Evolutionary conservation across 202 grass and related monocot species (phyloP).

Genomic region (Panicum hallii): DNA sequence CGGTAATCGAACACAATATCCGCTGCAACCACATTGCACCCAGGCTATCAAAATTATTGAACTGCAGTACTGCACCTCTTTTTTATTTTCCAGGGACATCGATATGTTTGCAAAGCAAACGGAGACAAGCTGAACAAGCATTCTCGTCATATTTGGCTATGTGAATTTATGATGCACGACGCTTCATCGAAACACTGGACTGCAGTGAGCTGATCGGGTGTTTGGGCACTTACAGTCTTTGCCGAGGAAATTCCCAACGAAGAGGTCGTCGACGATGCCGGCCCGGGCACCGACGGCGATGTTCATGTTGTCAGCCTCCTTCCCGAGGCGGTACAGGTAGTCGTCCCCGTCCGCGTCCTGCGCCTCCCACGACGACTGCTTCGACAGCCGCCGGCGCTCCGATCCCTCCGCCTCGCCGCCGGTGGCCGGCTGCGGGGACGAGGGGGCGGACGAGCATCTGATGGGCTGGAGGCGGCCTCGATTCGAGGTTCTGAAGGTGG

Average conservation of each 20-base stretch:
- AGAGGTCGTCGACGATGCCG: conserved; percentile 81
- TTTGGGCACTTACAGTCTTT: conserved; percentile 61
- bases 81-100: not conserved
- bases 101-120: not conserved
- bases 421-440: conserved; percentile 33
- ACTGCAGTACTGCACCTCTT: not conserved
- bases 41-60: not conserved
- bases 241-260: conserved; percentile 85
- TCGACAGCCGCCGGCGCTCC: conserved; percentile 44
- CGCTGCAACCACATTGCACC: conserved; percentile 55
- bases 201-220: not conserved
- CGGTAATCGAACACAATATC: conserved; percentile 97
- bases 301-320: conserved; percentile 91
- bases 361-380: conserved; percentile 83
- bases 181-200: not conserved
- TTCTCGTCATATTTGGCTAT: conserved; percentile 9
- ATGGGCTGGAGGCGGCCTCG: not conserved
- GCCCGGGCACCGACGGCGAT: conserved; percentile 75
- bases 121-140: not conserved
- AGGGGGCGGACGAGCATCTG: conserved; percentile 28
- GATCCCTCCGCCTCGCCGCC: conserved; percentile 41
- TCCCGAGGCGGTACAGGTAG: conserved; percentile 87
- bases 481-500: not conserved
- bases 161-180: not conserved
- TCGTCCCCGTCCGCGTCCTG: conserved; percentile 72